Evolutionary conservation across 192 early-diverging fungal genomes (phyloP).

Genomic region (Coemansia nantahalensis): DNA sequence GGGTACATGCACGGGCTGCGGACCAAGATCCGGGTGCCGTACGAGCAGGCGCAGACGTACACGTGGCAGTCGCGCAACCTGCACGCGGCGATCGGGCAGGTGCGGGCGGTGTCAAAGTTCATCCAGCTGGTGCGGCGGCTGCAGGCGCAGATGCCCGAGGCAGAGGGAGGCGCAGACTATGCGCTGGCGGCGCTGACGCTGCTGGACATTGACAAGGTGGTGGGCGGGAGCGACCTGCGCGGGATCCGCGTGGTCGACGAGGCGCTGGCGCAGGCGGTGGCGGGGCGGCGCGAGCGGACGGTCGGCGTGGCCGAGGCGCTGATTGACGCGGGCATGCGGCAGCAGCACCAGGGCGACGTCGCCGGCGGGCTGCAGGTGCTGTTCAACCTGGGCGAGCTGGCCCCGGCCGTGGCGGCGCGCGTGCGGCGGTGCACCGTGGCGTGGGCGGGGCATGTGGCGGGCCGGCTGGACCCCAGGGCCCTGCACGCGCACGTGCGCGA

Average conservation of each 20-base stretch:
- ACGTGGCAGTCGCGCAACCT: slow-evolving; percentile 21
- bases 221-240: slow-evolving; percentile 5
- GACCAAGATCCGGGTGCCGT: slow-evolving; percentile 33
- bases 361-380: slow-evolving; percentile 33
- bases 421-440: slow-evolving; percentile 9
- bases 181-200: slow-evolving; percentile 39
- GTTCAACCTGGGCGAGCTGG: slow-evolving; percentile 26
- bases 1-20: slow-evolving; percentile 36
- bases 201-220: slow-evolving; percentile 27
- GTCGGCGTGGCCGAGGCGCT: slow-evolving; percentile 13
- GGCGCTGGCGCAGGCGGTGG: slow-evolving; percentile 6
- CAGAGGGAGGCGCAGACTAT: slow-evolving; percentile 7
- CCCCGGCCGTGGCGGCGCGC: background rate
- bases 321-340: slow-evolving; percentile 24
- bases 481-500: slow-evolving; percentile 18
- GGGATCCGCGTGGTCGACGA: slow-evolving; percentile 28
- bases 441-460: slow-evolving; percentile 8
- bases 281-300: slow-evolving; percentile 7
- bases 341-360: slow-evolving; percentile 22
- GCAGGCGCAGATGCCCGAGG: slow-evolving; percentile 15
- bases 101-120: slow-evolving; percentile 18
- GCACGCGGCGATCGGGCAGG: slow-evolving; percentile 20
- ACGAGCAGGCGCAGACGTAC: slow-evolving; percentile 28
- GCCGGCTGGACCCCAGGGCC: slow-evolving; percentile 6
- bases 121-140: slow-evolving; percentile 36